A percentile compares a stretch with the other conserved stretches of the same genome.
These are phyloP conservation scores for Aspergillus ochraceoroseus DNA, from an alignment of 2,329 filamentous ascomycete genomes.

Conservation along the genomic window DNA sequence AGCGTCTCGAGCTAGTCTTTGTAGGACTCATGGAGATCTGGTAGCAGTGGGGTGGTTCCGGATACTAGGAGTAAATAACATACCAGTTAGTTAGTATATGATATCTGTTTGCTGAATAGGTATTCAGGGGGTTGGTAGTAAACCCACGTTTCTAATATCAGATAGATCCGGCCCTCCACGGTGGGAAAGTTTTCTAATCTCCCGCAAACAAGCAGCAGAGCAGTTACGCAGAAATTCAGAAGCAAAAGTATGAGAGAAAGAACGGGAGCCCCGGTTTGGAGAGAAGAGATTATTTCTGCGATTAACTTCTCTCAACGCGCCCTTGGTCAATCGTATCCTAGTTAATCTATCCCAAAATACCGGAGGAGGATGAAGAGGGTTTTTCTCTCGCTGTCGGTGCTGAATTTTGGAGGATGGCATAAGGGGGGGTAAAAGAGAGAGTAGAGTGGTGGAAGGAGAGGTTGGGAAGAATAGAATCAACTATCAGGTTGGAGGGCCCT, in stretches of 20 bases:
- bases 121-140: background rate
- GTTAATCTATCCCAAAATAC: constrained; percentile 5
- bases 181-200: constrained; percentile 1
- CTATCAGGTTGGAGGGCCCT: background rate
- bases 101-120: background rate
- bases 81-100: background rate
- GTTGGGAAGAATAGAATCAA: background rate
- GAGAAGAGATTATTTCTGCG: constrained; percentile 3
- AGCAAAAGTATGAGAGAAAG: constrained; percentile 5
- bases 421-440: background rate
- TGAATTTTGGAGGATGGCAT: background rate
- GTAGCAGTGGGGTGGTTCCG: background rate
- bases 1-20: background rate
- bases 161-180: background rate
- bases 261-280: constrained; percentile 1
- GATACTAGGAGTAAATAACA: constrained; percentile 2
- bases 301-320: constrained; percentile 6
- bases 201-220: constrained; percentile 6
- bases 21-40: constrained; percentile 1
- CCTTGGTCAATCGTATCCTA: constrained; percentile 6
- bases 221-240: constrained; percentile 9
- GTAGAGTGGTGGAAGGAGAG: background rate
- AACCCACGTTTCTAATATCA: too few species aligned
- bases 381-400: background rate
- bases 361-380: background rate